Base-by-base conservation (phyloP, 352 stramenopile species). In the Phytophthora cactorum region DNA sequence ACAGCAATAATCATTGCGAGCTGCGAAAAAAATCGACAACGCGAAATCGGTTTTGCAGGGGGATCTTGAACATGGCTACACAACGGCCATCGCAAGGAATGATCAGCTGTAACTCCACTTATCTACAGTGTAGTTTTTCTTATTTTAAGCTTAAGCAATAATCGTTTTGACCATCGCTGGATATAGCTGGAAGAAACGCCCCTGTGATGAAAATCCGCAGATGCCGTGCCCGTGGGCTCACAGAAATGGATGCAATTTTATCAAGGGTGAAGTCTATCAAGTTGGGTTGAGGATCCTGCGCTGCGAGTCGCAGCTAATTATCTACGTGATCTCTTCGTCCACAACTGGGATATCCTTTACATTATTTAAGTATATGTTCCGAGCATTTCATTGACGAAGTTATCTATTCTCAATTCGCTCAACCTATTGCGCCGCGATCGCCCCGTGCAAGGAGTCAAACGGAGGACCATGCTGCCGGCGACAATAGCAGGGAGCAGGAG, bases 11-110 rank as follows among this genome's bases (percentile, higher is more conserved):
- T 58, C 47, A n/a, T 51, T 43, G n/a, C 25, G 44, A 27, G 41
- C n/a, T 47, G 41, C 41, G 41, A 47, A 49, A 67, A 56, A 54
- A 43, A 47, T 43, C 27, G 49, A 45, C 60, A 52, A 34, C 32
- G 50, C 41, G 38, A 43, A 31, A 69, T 65, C 66, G 52, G 9
- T 28, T 73, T 69, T 44, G 46, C 14, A 36, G 29, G 66, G 58
- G 59, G 66, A 62, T 53, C 59, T 72, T 55, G 1, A 22, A 60
- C 22, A 65, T 73, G 66, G 66, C 59, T 73, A 61, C 59, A 61
- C 9, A 22, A 22, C 22, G 22, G 0, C 22, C 22, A 22, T 22
- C 22, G 22, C 22, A 22, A 22, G 22, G 22, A 22, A 22, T 22
- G 22, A 22, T 22, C 22, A 22, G 1, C 22, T 22, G 22, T 22